phyloP scores from a whole-genome alignment of 768 basidiomycete species.

The Lactarius hatsudake region DNA sequence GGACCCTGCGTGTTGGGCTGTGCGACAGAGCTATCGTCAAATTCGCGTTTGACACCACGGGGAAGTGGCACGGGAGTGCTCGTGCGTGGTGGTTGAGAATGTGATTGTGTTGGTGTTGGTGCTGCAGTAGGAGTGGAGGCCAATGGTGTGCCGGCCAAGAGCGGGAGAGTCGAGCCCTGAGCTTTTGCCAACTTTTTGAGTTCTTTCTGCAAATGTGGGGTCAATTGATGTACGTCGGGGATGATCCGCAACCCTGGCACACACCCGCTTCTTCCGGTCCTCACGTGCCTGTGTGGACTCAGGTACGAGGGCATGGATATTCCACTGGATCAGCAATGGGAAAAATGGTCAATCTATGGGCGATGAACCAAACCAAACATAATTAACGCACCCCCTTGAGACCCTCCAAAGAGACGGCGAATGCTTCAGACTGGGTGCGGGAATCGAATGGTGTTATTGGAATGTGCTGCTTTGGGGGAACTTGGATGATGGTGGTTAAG shows the following conservation, averaged over 20 bases:
- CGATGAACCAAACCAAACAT: not conserved
- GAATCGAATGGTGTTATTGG: constrained; percentile 25
- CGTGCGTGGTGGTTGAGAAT: constrained; percentile 23
- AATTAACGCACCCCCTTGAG: constrained; percentile 26
- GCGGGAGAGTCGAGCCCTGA: constrained; percentile 18
- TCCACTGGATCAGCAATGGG: constrained; percentile 22
- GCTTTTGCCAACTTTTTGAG: constrained; percentile 28
- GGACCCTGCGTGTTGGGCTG: constrained; percentile 20
- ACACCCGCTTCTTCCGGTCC: constrained; percentile 29
- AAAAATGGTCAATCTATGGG: not conserved
- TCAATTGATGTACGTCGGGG: constrained; percentile 1
- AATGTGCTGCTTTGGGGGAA: constrained; percentile 28
- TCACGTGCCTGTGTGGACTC: constrained; percentile 29
- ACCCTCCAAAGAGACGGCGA: constrained; percentile 27
- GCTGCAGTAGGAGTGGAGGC: constrained; percentile 16
- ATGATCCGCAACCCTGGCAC: constrained; percentile 14
- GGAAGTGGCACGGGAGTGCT: constrained; percentile 22
- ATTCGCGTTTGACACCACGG: constrained; percentile 28
- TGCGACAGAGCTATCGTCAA: constrained; percentile 19
- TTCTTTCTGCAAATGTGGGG: constrained; percentile 24
- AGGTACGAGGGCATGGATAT: constrained; percentile 29
- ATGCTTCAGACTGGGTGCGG: constrained; percentile 25
- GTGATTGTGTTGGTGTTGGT: constrained; percentile 10
- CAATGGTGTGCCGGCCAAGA: constrained; percentile 12
- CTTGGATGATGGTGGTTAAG: constrained; percentile 22